Evolutionary conservation across 2,329 filamentous ascomycete genomes (phyloP), one percentile per base, ranked within the genome.

Genomic region (Canariomyces notabilis): DNA sequence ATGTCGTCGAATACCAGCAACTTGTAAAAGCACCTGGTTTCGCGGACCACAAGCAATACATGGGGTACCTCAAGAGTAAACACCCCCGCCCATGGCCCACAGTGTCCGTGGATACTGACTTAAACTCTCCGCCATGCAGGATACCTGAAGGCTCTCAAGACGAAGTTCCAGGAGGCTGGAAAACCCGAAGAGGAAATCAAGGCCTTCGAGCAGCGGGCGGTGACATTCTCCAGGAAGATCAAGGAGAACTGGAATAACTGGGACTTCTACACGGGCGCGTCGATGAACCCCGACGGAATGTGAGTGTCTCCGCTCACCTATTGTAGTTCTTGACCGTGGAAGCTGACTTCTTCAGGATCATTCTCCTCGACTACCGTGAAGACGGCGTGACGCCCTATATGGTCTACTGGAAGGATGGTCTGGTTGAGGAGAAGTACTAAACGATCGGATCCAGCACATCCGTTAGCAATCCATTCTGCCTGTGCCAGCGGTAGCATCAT

Each of bases 311-410:
- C 29, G 20, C 41, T 39, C 16, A 21, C 11, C 22, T 31, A 4
- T 38, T 37, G 20, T 42, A 14, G 14, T 7, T 3, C 21, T 8
- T 18, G 22, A 29, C 14, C 9, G 8, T 6, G 15, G 8, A 22
- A 31, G 7, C 26, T 52, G 15, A 55, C 43, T 45, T 41, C 15
- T 21, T 8, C 54, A 90, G 87, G 82, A 77, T 95, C 61, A 77
- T 90, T 57, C 87, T 96, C 59, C 85, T 96, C 67, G 94, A 96
- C 80, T 98, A 95, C 82, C 91, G 93, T 62, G 90, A 95, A 69
- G 93, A 97, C 62, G 93, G 93, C 69, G 70, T 85, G 59, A 97
- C 91, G 46, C 93, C 93, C 51, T 98, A 79, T 67, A 77, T 95
- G 62, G 86, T 82, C 58, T 74, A 94, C 75, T 97, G 90, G 91